These are phyloP conservation scores for Brassica rapa DNA, from an alignment of 345 rosid genomes.

Conservation along the genomic window DNA sequence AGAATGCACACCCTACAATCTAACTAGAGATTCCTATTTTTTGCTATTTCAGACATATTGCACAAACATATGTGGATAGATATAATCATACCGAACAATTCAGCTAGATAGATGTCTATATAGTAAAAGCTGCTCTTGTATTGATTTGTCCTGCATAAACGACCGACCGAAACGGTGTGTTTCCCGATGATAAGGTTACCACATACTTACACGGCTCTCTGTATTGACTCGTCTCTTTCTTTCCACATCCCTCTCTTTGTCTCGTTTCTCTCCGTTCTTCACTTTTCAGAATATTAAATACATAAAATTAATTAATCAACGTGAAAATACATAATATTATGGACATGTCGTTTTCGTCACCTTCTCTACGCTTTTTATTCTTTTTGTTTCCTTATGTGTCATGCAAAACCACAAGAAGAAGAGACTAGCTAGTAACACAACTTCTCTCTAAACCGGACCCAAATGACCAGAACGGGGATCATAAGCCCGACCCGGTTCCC, in stretches of 20 bases:
- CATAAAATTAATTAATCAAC: neutral
- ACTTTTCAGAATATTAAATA: constrained; percentile 19
- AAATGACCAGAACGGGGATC: constrained; percentile 57
- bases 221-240: constrained; percentile 35
- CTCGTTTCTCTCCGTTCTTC: constrained; percentile 24
- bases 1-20: neutral
- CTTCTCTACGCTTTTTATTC: constrained; percentile 26
- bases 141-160: constrained; percentile 32
- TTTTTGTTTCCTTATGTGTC: constrained; percentile 26
- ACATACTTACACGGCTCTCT: constrained; percentile 29
- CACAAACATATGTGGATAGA: neutral
- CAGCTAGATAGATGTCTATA: neutral
- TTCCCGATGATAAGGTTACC: constrained; percentile 32
- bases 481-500: constrained; percentile 47
- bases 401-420: constrained; percentile 16
- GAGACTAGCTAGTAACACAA: neutral
- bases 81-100: neutral
- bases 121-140: neutral
- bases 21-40: neutral
- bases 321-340: constrained; percentile 7
- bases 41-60: constrained; percentile 22
- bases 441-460: neutral
- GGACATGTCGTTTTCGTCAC: constrained; percentile 25
- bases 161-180: constrained; percentile 28
- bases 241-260: constrained; percentile 34